Conservation (phyloP, 176 grass and related monocot species). For the Cenchrus purpureus region DNA sequence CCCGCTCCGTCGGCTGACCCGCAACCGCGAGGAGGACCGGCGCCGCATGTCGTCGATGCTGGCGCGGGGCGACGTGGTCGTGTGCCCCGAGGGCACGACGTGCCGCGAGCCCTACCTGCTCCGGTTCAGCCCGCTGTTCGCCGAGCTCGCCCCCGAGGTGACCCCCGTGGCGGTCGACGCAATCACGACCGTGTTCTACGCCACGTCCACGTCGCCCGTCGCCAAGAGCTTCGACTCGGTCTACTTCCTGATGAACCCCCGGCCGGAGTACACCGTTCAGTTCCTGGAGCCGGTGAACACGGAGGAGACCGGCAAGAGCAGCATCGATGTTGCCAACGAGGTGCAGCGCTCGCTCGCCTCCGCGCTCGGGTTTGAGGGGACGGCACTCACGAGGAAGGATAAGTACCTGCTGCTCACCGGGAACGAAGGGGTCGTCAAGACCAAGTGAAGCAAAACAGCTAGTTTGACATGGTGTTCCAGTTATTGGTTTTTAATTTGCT, state of each 20-base stretch:
- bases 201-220: constrained; percentile 49
- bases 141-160: constrained; percentile 56
- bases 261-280: constrained; percentile 44
- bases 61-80: constrained; percentile 43
- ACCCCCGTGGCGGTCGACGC: constrained; percentile 56
- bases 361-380: constrained; percentile 63
- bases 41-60: constrained; percentile 49
- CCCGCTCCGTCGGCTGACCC: constrained; percentile 52
- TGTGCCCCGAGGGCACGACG: constrained; percentile 78
- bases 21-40: constrained; percentile 54
- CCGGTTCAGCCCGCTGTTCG: constrained; percentile 69
- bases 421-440: constrained; percentile 48
- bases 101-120: constrained; percentile 75
- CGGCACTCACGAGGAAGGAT: constrained; percentile 63
- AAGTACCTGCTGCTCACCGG: constrained; percentile 73
- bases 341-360: constrained; percentile 52
- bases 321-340: constrained; percentile 48
- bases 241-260: constrained; percentile 65
- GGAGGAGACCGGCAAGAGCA: background rate
- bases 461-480: background rate
- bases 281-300: constrained; percentile 55
- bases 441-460: constrained; percentile 11
- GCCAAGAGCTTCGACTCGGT: constrained; percentile 69
- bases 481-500: background rate
- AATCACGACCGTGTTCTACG: constrained; percentile 60